Base-by-base conservation (phyloP, 108 stramenopile genomes). In the Fistulifera solaris region DNA sequence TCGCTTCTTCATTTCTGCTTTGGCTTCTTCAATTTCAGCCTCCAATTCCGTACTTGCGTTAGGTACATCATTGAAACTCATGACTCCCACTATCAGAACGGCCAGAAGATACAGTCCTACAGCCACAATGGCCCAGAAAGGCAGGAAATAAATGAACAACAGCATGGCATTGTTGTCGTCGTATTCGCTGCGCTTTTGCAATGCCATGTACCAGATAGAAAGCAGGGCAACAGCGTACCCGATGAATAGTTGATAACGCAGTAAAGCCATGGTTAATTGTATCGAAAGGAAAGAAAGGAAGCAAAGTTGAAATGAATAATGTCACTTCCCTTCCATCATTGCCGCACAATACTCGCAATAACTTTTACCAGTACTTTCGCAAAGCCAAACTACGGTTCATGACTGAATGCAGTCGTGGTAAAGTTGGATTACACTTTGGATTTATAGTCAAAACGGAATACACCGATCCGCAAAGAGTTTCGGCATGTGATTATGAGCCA, bases 181-280 rank as follows among this genome's bases (percentile, higher is more conserved):
- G 31, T 35, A 35, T 35, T 35, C 31, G 31, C 31, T 35, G 3
- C 31, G 31, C n/a, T 35, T 35, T 45, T 52, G 44, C 44, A 45
- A 11, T 6, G 44, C 44, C 19, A 45, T 6, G 21, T 45, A 45
- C 85, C 85, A 87, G 0, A 76, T 7, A 22, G 70, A 58, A 14
- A 80, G 22, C 54, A 87, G 73, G 15, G 68, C 2, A 15, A 78
- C 57, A 24, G 50, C 57, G 48, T 59, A 35, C 5, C 48, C 58
- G 13, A 80, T 66, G 63, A 87, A 83, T 27, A 81, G 43, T 62
- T 87, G 85, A 55, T 78, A 83, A 17, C 81, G 78, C 0, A 83
- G 67, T 17, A 87, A 43, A 35, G 56, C 38, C 60, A 61, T 61
- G 44, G 44, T 45, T 5, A 11, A 19, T 45, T 45, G 16, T 17